Conservation (phyloP, 2,329 filamentous ascomycete genomes). For the Colletotrichum musicola region DNA sequence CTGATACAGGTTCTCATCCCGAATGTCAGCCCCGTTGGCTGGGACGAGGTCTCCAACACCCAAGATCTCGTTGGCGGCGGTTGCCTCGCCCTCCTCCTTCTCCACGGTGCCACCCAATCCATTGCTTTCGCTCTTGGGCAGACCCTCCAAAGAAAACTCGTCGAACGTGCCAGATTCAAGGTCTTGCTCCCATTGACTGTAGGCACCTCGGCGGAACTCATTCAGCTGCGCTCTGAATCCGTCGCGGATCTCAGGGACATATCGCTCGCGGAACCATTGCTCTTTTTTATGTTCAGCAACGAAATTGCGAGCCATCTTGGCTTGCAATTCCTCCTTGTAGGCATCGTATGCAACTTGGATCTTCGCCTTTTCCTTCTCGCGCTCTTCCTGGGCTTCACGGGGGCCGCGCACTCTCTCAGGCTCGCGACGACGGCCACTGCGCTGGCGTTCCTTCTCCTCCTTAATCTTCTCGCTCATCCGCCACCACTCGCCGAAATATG, state of each 20-base stretch:
- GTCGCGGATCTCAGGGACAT: slow-evolving; percentile 85
- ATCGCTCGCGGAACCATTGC: slow-evolving; percentile 98
- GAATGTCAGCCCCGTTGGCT: slow-evolving; percentile 84
- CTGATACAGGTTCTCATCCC: slow-evolving; percentile 88
- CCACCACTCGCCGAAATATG: slow-evolving; percentile 91
- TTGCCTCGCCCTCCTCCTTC: slow-evolving; percentile 96
- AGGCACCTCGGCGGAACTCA: slow-evolving; percentile 82
- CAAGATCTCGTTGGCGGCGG: slow-evolving; percentile 89
- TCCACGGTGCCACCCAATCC: slow-evolving; percentile 87
- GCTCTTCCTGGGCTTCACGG: slow-evolving; percentile 77
- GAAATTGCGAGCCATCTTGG: slow-evolving; percentile 88
- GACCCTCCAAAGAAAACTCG: slow-evolving; percentile 92
- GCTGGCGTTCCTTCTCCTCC: slow-evolving; percentile 80
- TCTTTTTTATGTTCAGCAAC: slow-evolving; percentile 93
- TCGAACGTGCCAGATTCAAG: slow-evolving; percentile 89
- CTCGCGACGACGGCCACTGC: slow-evolving; percentile 76
- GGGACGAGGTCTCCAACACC: slow-evolving; percentile 93
- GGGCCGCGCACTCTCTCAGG: slow-evolving; percentile 73
- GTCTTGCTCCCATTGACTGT: slow-evolving; percentile 90
- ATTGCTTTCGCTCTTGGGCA: slow-evolving; percentile 93
- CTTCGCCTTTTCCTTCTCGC: slow-evolving; percentile 81
- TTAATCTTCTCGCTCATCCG: slow-evolving; percentile 84
- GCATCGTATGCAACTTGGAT: slow-evolving; percentile 78
- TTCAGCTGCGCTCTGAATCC: slow-evolving; percentile 80
- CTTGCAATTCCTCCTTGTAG: slow-evolving; percentile 77